A percentile compares a stretch with the other conserved stretches of the same genome.
Conservation (phyloP, 2,329 filamentous ascomycete genomes). For the Fusarium pseudonygamai region DNA sequence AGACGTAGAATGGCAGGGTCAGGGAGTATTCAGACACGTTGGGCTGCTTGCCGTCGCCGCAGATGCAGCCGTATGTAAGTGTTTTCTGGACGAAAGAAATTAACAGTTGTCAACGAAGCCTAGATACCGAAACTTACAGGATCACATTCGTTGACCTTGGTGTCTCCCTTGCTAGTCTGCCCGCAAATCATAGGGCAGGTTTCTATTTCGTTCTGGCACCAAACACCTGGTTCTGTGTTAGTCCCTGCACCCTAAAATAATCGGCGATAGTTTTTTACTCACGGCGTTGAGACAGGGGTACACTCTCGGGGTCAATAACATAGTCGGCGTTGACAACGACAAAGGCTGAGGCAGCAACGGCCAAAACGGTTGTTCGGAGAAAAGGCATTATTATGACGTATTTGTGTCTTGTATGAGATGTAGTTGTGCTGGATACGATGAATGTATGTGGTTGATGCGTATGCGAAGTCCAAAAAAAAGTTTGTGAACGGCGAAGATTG, state of each 20-base stretch:
- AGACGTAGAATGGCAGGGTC: slow-evolving; percentile 81
- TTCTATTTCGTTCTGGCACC: slow-evolving; percentile 71
- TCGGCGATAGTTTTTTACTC: slow-evolving; percentile 42
- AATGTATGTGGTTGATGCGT: slow-evolving; percentile 10
- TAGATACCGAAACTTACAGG: slow-evolving; percentile 55
- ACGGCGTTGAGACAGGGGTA: slow-evolving; percentile 64
- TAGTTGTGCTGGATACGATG: slow-evolving; percentile 9
- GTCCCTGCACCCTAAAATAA: background rate
- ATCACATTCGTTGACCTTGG: slow-evolving; percentile 72
- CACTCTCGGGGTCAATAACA: slow-evolving; percentile 68
- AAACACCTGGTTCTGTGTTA: slow-evolving; percentile 57
- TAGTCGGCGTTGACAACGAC: slow-evolving; percentile 66
- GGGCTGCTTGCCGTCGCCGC: slow-evolving; percentile 70
- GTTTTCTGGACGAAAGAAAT: slow-evolving; percentile 52
- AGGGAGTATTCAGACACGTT: slow-evolving; percentile 81
- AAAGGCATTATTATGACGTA: slow-evolving; percentile 60
- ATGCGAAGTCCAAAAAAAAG: slow-evolving; percentile 2
- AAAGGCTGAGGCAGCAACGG: slow-evolving; percentile 62
- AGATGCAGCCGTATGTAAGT: slow-evolving; percentile 78
- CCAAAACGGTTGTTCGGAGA: slow-evolving; percentile 62
- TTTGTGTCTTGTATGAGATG: slow-evolving; percentile 1
- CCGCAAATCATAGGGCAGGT: slow-evolving; percentile 79
- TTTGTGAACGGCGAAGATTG: slow-evolving; percentile 21
- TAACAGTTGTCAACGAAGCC: slow-evolving; percentile 26
- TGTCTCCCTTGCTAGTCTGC: slow-evolving; percentile 63